These are phyloP conservation scores for Saccharomyces hybrid DNA, from an alignment of 1,139 yeast species.

Conservation along the genomic window DNA sequence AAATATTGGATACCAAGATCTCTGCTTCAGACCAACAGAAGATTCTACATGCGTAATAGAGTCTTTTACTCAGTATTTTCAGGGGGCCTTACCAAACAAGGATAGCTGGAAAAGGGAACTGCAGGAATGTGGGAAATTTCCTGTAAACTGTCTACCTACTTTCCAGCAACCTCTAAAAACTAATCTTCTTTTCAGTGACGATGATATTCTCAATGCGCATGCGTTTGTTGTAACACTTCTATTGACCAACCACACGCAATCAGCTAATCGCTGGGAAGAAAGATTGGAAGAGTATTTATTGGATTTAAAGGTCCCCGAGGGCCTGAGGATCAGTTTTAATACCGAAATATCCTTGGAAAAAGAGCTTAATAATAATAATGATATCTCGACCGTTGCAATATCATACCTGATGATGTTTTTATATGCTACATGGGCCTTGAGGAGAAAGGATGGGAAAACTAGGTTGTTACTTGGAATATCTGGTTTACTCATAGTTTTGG, in stretches of 20 bases:
- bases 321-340: conserved; percentile 61
- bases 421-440: conserved; percentile 74
- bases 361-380: conserved; percentile 78
- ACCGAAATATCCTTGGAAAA: conserved; percentile 79
- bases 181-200: conserved; percentile 60
- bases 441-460: conserved; percentile 37
- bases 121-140: conserved; percentile 59
- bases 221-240: conserved; percentile 75
- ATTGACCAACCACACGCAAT: conserved; percentile 42
- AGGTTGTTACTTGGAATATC: conserved; percentile 70
- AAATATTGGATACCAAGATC: conserved; percentile 43
- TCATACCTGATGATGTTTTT: conserved; percentile 86
- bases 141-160: conserved; percentile 82
- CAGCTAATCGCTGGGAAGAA: conserved; percentile 59
- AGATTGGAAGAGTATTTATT: conserved; percentile 49
- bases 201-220: conserved; percentile 47
- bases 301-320: conserved; percentile 41
- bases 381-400: conserved; percentile 55
- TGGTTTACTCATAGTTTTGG: conserved; percentile 71
- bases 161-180: conserved; percentile 86
- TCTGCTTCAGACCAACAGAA: conserved; percentile 77
- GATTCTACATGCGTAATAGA: conserved; percentile 76
- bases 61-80: conserved; percentile 82
- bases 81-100: conserved; percentile 54
- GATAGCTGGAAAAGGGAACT: conserved; percentile 48